Evolutionary conservation across 495 filamentous ascomycete genomes (phyloP), one percentile per base, ranked within the genome.

Genomic region (Penicillium cosmopolitanum): DNA sequence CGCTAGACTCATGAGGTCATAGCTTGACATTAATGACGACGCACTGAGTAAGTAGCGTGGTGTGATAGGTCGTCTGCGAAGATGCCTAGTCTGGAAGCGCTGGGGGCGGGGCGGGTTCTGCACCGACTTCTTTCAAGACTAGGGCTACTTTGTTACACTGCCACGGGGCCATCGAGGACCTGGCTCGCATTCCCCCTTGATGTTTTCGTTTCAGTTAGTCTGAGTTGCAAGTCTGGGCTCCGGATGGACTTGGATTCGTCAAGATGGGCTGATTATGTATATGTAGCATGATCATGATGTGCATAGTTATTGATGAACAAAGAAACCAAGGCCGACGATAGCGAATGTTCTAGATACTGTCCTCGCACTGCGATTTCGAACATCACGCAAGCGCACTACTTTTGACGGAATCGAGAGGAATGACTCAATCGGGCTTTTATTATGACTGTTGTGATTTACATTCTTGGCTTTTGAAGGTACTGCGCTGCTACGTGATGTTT

Each of bases 41-140:
- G 33, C 54, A 34, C 56, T 58, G 42, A 63, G 46, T 58, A 66
- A 58, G 33, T 55, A 13, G 6, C 6, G 34, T 7, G 16, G 13
- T 46, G 40, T 65, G 64, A 69, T 69, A 66, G 66, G 66, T 16
- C 51, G 40, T 51, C 46, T 57, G 43, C 25, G 21, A 35, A 40
- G 25, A 16, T 58, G 53, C 40, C 55, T 55, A 53, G 36, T 36
- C 51, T 21, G 21, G 51, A 52, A 59, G 46, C 23, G 42, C 23
- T 48, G 46, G 46, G 21, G 9, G 46, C 31, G 44, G 55, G 33
- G 33, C 46, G 21, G 46, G 13, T 25, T 51, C 48, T 56, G 56
- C 47, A 51, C 61, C 56, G 53, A 43, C 11, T 34, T 31, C 15
- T 40, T 59, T 48, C 34, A 47, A 38, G 40, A 43, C 48, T 34